Evolutionary conservation across 345 rosid species (phyloP).

Genomic region (Eucalyptus erythrocorys): DNA sequence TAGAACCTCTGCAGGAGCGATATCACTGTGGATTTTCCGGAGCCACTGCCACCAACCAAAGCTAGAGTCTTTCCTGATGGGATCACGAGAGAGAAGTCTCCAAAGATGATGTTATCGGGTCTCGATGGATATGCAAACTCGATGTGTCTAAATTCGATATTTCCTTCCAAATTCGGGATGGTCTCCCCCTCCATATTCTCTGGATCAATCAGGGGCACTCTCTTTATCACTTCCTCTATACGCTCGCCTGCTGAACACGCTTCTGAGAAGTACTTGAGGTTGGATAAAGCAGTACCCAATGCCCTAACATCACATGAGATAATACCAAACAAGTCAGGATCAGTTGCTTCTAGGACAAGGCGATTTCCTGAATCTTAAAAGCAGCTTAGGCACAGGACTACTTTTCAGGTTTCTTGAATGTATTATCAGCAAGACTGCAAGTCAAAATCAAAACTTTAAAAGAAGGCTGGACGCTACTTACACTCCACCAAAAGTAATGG

Average conservation of each 20-base stretch:
- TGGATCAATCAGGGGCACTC: slow-evolving; percentile 64
- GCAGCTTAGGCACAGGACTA: not conserved
- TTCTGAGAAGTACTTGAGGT: slow-evolving; percentile 63
- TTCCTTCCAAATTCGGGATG: slow-evolving; percentile 31
- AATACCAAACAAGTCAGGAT: not conserved
- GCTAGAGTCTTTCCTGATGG: slow-evolving; percentile 74
- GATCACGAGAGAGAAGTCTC: slow-evolving; percentile 38
- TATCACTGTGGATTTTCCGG: slow-evolving; percentile 79
- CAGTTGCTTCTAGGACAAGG: not conserved
- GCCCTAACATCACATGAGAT: slow-evolving; percentile 16
- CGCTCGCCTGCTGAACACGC: slow-evolving; percentile 57
- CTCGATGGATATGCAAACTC: slow-evolving; percentile 76
- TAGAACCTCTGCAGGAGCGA: slow-evolving; percentile 81
- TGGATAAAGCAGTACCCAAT: slow-evolving; percentile 57
- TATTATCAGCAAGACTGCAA: not conserved
- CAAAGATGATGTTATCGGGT: slow-evolving; percentile 41
- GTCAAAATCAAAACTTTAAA: not conserved
- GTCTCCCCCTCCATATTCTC: slow-evolving; percentile 35
- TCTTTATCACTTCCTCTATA: slow-evolving; percentile 47
- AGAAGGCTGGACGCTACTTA: not conserved
- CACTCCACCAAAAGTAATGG: slow-evolving; percentile 1
- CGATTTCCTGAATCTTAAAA: not conserved
- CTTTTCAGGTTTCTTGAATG: not conserved
- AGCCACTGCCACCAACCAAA: slow-evolving; percentile 82
- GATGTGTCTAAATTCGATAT: slow-evolving; percentile 47